Percentiles rank a stretch among this genome's conserved stretches.
Evolutionary conservation across 768 basidiomycete genomes (phyloP).

Genomic region (Leccinellum rugosiceps): DNA sequence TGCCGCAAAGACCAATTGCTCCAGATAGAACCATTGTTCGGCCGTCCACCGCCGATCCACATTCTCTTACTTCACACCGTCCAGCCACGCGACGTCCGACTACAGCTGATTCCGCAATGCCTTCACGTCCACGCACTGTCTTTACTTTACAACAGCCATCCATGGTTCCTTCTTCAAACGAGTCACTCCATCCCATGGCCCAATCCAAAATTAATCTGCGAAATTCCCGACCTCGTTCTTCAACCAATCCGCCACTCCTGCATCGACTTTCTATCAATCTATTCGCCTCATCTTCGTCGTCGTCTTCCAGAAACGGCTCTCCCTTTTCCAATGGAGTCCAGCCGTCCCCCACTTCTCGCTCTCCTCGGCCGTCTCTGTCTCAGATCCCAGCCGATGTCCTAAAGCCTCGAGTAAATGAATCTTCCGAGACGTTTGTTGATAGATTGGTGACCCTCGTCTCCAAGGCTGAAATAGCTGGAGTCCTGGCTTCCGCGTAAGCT

Average conservation of each 20-base stretch:
- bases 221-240: constrained; percentile 43
- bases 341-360: constrained; percentile 32
- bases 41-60: constrained; percentile 18
- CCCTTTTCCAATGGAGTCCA: constrained; percentile 7
- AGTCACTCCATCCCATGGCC: constrained; percentile 1
- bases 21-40: constrained; percentile 10
- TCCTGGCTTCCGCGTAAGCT: constrained; percentile 76
- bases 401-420: constrained; percentile 59
- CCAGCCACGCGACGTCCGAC: constrained; percentile 33
- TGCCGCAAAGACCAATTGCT: constrained; percentile 6
- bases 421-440: constrained; percentile 64
- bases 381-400: constrained; percentile 46
- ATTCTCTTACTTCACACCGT: constrained; percentile 13
- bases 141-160: constrained; percentile 27
- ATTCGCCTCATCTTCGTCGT: constrained; percentile 47
- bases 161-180: constrained; percentile 12
- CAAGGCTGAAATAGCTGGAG: constrained; percentile 75
- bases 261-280: constrained; percentile 68
- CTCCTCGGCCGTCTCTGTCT: constrained; percentile 45
- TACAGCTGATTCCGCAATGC: constrained; percentile 41
- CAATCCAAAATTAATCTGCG: constrained; percentile 27
- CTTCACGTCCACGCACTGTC: constrained; percentile 28
- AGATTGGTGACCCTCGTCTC: constrained; percentile 62
- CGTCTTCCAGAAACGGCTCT: constrained; percentile 19
- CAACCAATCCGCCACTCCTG: constrained; percentile 68